phyloP scores from a whole-genome alignment of 768 basidiomycete genomes.

The Suillus luteus region DNA sequence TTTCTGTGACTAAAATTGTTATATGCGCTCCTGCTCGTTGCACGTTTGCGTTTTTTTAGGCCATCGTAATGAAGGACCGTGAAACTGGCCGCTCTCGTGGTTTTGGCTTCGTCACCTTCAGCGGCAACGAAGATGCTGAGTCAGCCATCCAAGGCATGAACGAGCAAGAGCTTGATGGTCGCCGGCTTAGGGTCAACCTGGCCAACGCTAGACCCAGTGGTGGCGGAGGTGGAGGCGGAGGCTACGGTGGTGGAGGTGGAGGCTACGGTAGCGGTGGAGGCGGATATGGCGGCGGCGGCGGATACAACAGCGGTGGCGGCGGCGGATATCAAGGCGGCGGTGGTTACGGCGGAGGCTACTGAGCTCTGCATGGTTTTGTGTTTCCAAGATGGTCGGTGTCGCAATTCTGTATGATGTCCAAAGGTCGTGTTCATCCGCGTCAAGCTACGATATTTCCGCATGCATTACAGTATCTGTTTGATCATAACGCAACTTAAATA shows the following conservation, averaged over 20 bases:
- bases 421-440: slow-evolving; percentile 5
- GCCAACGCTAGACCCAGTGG: slow-evolving; percentile 33
- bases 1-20: slow-evolving; percentile 29
- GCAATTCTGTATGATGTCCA: slow-evolving; percentile 9
- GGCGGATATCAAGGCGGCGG: slow-evolving; percentile 13
- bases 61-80: slow-evolving; percentile 47
- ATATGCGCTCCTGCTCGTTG: slow-evolving; percentile 24
- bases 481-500: slow-evolving; percentile 9
- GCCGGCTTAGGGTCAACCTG: slow-evolving; percentile 53
- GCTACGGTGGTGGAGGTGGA: slow-evolving; percentile 15
- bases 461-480: slow-evolving; percentile 9
- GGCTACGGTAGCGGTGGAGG: slow-evolving; percentile 16
- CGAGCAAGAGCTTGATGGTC: slow-evolving; percentile 57
- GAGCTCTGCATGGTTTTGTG: not conserved
- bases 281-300: slow-evolving; percentile 7
- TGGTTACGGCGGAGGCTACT: slow-evolving; percentile 8
- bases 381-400: slow-evolving; percentile 1
- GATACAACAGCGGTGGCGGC: slow-evolving; percentile 10
- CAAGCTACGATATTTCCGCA: slow-evolving; percentile 7
- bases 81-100: slow-evolving; percentile 60
- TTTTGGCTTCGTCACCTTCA: slow-evolving; percentile 55
- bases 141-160: slow-evolving; percentile 46
- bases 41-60: slow-evolving; percentile 21
- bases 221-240: slow-evolving; percentile 25
- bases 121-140: slow-evolving; percentile 38